Evolutionary conservation across 2,329 filamentous ascomycete genomes (phyloP), one percentile per base, ranked within the genome.

Genomic region (Plenodomus tracheiphilus): DNA sequence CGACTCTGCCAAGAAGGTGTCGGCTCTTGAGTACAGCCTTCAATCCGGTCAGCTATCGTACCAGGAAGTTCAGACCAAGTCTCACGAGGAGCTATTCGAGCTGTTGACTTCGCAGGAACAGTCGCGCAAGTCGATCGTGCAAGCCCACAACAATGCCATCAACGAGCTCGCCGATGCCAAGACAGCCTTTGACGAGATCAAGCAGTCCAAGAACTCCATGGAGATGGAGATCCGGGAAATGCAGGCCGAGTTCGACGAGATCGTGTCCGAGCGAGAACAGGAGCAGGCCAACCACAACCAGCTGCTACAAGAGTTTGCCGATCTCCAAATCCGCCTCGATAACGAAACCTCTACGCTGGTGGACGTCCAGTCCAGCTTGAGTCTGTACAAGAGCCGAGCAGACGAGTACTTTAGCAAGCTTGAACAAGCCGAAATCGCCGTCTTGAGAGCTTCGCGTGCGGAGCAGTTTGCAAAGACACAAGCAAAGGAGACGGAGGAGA

Each of bases 361-460:
- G 21, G 93, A 99, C 70, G 85, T 96, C 38, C 85, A 85, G 7
- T 88, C 91, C 2, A 96, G 88, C 70, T 81, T 97, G 36, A 86
- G 85, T 52, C 77, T 97, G 53, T 99, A 97, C 80, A 97, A 96
- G 81, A 85, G 84, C 55, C 86, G 93, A 37, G 89, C 93, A 3
- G 91, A 97, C 66, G 93, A 97, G 69, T 97, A 99, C 74, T 99
- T 97, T 75, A 89, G 85, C 77, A 97, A 96, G 74, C 84, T 99
- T 17, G 93, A 99, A 72, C 93, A 97, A 69, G 94, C 94, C 15
- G 93, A 99, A 72, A 95, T 97, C 58, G 86, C 92, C 0, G 92
- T 97, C 16, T 82, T 99, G 56, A 97, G 97, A 72, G 93, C 93
- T 15, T 87, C 83, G 51, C 85, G 93, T 19, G 93, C 94, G 0